Base-by-base conservation (phyloP, 495 filamentous ascomycete genomes). In the Glutinoglossum americanum region DNA sequence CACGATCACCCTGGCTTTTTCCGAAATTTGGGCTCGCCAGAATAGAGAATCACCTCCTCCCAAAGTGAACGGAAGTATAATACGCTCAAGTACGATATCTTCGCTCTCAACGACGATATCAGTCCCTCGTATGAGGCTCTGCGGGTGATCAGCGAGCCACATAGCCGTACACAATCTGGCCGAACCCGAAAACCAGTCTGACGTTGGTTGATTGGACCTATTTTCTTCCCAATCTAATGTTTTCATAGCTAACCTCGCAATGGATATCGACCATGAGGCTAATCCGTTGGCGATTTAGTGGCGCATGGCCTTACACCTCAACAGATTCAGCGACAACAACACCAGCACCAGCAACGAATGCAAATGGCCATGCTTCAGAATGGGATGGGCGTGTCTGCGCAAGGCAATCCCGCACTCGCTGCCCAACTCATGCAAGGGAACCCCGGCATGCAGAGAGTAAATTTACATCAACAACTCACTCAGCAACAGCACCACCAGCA, bases 401-500 rank as follows among this genome's bases (percentile, higher is more conserved):
- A 45, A 45, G 25, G 32, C 27, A 45, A 45, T 13, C 56, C 41
- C 11, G 44, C 37, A 23, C 39, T 35, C 25, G 54, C 54, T 17
- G 41, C 56, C 26, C 28, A 51, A 4, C 33, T 39, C 25, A 54
- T 56, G 11, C 41, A 51, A 25, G 41, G 19, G 33, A 58, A 58
- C 33, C 28, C 56, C 1, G 26, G n/a, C 47, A 33, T 59, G 26
- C 57, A 19, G 11, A 13, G 26, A 13, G 35, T 53, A 32, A 54
- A 55, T 23, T 60, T 60, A 39, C 59, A 60, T 8, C 53, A 60
- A 44, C 58, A 60, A 4, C 28, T 44, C 15, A 26, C 45, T 30
- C 39, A 59, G 57, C 54, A 45, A 13, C 59, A 60, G 9, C 54
- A 59, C 21, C 54, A 57, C 11, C 57, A 59, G 41, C 57, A 59